Base-by-base conservation (phyloP, 1,284 basidiomycete genomes). In the Ceratobasidium sp. region DNA sequence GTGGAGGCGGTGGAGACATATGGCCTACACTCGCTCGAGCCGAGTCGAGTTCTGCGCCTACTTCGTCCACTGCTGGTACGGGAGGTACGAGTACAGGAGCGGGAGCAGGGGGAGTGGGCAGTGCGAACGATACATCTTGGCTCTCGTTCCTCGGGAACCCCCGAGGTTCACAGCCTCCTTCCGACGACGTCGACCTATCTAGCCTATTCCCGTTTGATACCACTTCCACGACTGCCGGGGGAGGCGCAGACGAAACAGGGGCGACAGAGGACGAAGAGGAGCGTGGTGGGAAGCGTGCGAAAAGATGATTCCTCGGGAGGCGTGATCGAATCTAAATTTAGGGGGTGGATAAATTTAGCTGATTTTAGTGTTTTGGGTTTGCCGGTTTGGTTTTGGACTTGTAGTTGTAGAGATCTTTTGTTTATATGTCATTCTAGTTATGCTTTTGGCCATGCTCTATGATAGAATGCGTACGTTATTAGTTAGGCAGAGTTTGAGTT, bases 151-250 rank as follows among this genome's bases (percentile, higher is more conserved):
- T 76, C 5, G 73, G 73, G n/a, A 76, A 51, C 28, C 40, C 63
- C 6, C 73, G 73, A 12, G 63, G 33, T 20, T 66, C 49, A 40
- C 73, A 76, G 40, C 73, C 73, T 44, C 73, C 73, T 12, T 55
- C 73, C 44, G 73, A 76, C 53, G 73, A 76, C 63, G 73, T 76
- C 33, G 73, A 76, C 23, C 42, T 76, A 4, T 67, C 63, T 4
- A 67, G 63, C 40, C 63, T 76, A 0, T 76, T 76, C 20, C 73
- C 61, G 15, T 76, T 76, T 39, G 73, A 76, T 33, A 33, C 33
- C 6, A 53, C 55, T 18, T 55, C 73, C 6, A 33, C 18, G 13
- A 42, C 28, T 23, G 51, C 33, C 33, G 33, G 33, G 33, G 33
- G 33, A 33, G 33, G 33, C 33, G 33, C 33, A 33, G 33, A 33